Conservation (phyloP, 257 asterid genomes). For the Solanum bulbocastanum region DNA sequence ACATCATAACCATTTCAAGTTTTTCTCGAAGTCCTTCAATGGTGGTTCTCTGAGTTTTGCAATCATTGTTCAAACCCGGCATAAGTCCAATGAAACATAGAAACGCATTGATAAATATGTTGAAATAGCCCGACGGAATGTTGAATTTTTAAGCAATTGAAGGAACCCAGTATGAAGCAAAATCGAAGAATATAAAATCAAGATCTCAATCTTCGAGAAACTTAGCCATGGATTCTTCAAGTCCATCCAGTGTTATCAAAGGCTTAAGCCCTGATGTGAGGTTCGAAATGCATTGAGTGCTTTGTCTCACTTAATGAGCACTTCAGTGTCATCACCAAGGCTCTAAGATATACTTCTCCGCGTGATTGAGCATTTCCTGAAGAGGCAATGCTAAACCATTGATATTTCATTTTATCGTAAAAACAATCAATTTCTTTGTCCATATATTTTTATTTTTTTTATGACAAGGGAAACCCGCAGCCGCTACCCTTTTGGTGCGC, state of each 20-base stretch:
- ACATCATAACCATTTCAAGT: neutral
- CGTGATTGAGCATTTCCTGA: neutral
- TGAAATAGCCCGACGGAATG: neutral
- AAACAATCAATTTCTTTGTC: neutral
- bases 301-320: neutral
- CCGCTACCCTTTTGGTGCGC: no score
- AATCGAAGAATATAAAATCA: neutral
- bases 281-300: neutral
- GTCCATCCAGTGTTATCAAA: constrained; percentile 3
- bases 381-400: neutral
- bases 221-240: neutral
- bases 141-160: neutral
- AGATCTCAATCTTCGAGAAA: neutral
- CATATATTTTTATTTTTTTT: neutral
- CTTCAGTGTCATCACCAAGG: neutral
- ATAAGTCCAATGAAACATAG: neutral
- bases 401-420: neutral
- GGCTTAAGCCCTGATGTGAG: neutral
- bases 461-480: no score
- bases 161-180: neutral
- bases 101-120: neutral
- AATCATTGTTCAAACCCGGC: neutral
- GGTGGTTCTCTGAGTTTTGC: neutral
- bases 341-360: neutral
- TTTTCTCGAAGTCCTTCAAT: neutral